Evolutionary conservation across 2,329 filamentous ascomycete species (phyloP), one percentile per base, ranked within the genome.

Genomic region (Nectriaceae sp.): DNA sequence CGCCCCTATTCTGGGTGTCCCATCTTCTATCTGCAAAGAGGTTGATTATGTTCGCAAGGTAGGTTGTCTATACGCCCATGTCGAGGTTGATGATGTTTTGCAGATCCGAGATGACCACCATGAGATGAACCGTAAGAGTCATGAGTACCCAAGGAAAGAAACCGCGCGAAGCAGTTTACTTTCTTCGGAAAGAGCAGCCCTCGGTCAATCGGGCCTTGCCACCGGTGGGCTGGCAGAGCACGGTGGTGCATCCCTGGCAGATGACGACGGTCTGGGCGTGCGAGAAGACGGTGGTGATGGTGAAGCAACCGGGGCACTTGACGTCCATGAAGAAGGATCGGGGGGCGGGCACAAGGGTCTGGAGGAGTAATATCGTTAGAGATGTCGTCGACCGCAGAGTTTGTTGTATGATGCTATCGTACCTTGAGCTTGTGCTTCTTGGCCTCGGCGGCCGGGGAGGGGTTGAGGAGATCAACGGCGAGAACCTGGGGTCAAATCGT

Each of bases 361-460:
- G 65, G 56, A 46, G 16, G 40, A 15, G 24, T 31, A 4, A 18
- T 31, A 43, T 47, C 52, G 54, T 68, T 58, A 62, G 57, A 56
- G 50, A 56, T 48, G 53, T 52, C 42, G 31, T 52, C 45, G 47
- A 49, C 48, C 24, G 52, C 22, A 50, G n/a, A 38, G 33, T 26
- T 42, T 55, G 38, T 36, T 46, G 53, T 52, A 33, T 52, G n/a
- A n/a, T n/a, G n/a, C n/a, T 42, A 52, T 63, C 66, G 64, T 90
- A 96, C 91, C 91, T 99, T 99, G 77, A 99, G 90, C 90, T 99
- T 99, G 90, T 99, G 94, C 89, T 97, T 97, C 83, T 91, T 90
- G 73, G 91, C 91, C 89, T 99, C 94, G 77, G 93, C 87, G 79
- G 90, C 90, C 79, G 93, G 89, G 75, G 89, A 89, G 74, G 94